phyloP scores from a whole-genome alignment of 192 early-diverging fungal genomes.

The Podila epicladia region DNA sequence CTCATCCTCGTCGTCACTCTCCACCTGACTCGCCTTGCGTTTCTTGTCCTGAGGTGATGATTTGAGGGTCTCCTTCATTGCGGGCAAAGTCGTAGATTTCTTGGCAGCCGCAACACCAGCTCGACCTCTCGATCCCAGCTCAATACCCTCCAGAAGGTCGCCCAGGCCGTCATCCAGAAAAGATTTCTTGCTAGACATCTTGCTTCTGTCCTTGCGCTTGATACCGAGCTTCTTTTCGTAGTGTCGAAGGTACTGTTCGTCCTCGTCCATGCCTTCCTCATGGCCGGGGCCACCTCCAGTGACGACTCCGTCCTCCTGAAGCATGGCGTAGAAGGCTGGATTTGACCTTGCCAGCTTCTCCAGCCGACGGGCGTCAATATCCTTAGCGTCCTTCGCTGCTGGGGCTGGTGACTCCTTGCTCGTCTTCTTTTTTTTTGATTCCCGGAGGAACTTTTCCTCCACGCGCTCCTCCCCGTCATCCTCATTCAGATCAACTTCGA shows the following conservation, averaged over 20 bases:
- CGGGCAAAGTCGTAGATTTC: background rate
- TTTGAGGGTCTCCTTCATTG: background rate
- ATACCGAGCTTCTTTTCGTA: conserved; percentile 63
- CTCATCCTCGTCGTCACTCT: conserved; percentile 46
- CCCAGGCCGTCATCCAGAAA: conserved; percentile 62
- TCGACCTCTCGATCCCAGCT: conserved; percentile 28
- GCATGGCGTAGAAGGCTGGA: conserved; percentile 57
- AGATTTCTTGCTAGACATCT: conserved; percentile 52
- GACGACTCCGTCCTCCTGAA: conserved; percentile 53
- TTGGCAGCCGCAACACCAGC: background rate
- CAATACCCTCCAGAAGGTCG: conserved; percentile 58
- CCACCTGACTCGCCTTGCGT: conserved; percentile 23
- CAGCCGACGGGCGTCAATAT: conserved; percentile 39
- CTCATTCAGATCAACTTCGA: conserved; percentile 42
- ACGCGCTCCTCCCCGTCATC: conserved; percentile 40
- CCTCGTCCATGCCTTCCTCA: conserved; percentile 49
- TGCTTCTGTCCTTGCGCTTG: conserved; percentile 53
- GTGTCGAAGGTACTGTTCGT: conserved; percentile 61
- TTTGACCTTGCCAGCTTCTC: conserved; percentile 58
- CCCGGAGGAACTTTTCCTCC: conserved; percentile 9
- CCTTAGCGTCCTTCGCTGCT: conserved; percentile 7
- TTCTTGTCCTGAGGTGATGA: conserved; percentile 9
- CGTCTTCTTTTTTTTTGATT: conserved; percentile 11
- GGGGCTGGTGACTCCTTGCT: background rate
- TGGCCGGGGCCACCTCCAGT: conserved; percentile 18